Evolutionary conservation across 176 grass and related monocot genomes (phyloP).

Genomic region (Ampelocalamus luodianensis): DNA sequence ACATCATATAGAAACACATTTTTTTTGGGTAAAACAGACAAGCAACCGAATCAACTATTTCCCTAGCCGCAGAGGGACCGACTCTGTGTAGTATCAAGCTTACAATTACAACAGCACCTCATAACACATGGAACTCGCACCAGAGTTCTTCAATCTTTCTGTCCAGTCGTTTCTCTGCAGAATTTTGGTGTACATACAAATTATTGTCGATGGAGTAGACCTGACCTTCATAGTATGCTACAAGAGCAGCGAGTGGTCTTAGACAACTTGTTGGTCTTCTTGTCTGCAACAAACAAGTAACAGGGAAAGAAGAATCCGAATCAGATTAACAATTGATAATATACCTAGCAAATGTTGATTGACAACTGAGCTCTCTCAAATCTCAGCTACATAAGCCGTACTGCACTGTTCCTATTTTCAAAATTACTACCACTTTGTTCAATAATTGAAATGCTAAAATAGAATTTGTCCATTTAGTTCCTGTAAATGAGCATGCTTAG

Average conservation of each 20-base stretch:
- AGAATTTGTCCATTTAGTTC: not conserved
- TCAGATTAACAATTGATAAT: constrained; percentile 23
- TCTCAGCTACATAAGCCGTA: not conserved
- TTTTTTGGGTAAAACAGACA: constrained; percentile 52
- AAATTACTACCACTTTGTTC: not conserved
- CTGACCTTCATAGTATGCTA: constrained; percentile 52
- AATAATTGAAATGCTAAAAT: constrained; percentile 11
- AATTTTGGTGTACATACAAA: constrained; percentile 32
- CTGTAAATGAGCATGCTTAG: not conserved
- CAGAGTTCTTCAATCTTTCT: constrained; percentile 17
- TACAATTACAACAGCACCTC: constrained; percentile 55
- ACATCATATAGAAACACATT: constrained; percentile 56
- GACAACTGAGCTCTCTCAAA: not conserved
- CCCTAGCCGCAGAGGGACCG: constrained; percentile 35
- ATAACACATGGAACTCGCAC: constrained; percentile 42
- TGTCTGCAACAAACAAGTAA: constrained; percentile 53
- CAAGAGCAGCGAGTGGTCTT: constrained; percentile 72
- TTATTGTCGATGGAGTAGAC: constrained; percentile 41
- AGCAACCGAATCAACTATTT: constrained; percentile 36
- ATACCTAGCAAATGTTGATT: not conserved
- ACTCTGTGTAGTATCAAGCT: constrained; percentile 61
- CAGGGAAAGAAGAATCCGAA: constrained; percentile 16
- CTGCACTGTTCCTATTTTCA: not conserved
- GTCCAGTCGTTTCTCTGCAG: constrained; percentile 31
- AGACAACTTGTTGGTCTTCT: constrained; percentile 69